These are phyloP conservation scores for Novymonas esmeraldas DNA, from an alignment of 208 protist species.

Conservation along the genomic window DNA sequence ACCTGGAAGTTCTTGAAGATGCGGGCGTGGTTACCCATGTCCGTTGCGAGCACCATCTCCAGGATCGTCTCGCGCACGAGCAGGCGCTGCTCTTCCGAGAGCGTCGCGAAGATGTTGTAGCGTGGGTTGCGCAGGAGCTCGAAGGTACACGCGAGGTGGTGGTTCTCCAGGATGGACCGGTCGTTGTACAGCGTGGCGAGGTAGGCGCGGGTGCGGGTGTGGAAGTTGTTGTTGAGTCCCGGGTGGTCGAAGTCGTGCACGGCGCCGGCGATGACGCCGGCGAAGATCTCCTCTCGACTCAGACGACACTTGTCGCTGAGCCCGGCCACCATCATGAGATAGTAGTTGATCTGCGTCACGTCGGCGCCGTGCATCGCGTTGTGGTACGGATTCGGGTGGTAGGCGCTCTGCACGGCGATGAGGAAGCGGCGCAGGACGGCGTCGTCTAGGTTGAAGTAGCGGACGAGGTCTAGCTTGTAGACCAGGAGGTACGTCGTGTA, in stretches of 20 bases:
- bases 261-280: conserved; percentile 83
- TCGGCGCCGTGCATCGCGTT: conserved; percentile 94
- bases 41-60: conserved; percentile 94
- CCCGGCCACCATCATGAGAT: conserved; percentile 88
- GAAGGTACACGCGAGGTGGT: conserved; percentile 92
- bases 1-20: conserved; percentile 88
- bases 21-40: conserved; percentile 93
- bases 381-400: conserved; percentile 93
- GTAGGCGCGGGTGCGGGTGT: conserved; percentile 90
- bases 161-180: conserved; percentile 94
- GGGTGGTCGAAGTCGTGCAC: conserved; percentile 98
- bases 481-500: conserved; percentile 83
- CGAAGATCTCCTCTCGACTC: conserved; percentile 92
- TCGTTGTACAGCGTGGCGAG: conserved; percentile 95
- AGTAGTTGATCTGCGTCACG: conserved; percentile 94
- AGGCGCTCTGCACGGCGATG: conserved; percentile 80
- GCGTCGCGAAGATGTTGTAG: conserved; percentile 86
- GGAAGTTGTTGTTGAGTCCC: conserved; percentile 97
- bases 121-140: conserved; percentile 76
- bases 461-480: conserved; percentile 89
- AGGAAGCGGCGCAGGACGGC: conserved; percentile 83
- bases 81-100: conserved; percentile 75
- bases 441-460: conserved; percentile 86
- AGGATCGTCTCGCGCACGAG: conserved; percentile 90
- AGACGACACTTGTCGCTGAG: conserved; percentile 71